These are phyloP conservation scores for Cystobasidium sp. DNA, from an alignment of 1,284 basidiomycete genomes.

Conservation along the genomic window DNA sequence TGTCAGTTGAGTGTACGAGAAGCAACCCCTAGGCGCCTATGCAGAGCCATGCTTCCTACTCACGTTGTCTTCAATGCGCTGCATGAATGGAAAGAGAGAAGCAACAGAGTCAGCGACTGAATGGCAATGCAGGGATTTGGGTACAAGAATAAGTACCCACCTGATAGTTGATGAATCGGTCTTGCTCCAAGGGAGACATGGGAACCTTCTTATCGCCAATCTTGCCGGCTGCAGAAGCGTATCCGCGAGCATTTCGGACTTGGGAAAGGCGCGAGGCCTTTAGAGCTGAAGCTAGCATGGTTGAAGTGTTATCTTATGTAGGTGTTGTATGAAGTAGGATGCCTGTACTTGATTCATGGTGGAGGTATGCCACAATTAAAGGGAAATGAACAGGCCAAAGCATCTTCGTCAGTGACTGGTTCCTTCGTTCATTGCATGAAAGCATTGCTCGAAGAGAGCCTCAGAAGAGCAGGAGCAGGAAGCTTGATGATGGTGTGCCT, in stretches of 20 bases:
- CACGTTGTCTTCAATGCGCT: constrained; percentile 89
- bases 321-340: not conserved
- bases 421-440: too few species aligned
- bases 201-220: constrained; percentile 91
- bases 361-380: too few species aligned
- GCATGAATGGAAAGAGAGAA: not conserved
- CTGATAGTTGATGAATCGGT: constrained; percentile 88
- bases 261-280: constrained; percentile 12
- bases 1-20: not conserved
- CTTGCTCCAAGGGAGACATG: constrained; percentile 86
- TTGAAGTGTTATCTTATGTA: not conserved
- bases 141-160: constrained; percentile 10
- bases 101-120: constrained; percentile 5
- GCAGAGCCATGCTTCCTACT: not conserved
- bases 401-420: too few species aligned
- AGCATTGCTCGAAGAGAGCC: too few species aligned
- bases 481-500: too few species aligned
- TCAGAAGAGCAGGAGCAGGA: too few species aligned
- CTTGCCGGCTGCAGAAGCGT: constrained; percentile 72
- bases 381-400: too few species aligned
- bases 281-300: constrained; percentile 26
- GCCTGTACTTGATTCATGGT: too few species aligned
- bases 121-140: not conserved
- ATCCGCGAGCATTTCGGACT: constrained; percentile 31
- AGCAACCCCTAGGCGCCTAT: not conserved